Conservation (phyloP, 495 filamentous ascomycete genomes). For the Talaromyces trachyspermus region DNA sequence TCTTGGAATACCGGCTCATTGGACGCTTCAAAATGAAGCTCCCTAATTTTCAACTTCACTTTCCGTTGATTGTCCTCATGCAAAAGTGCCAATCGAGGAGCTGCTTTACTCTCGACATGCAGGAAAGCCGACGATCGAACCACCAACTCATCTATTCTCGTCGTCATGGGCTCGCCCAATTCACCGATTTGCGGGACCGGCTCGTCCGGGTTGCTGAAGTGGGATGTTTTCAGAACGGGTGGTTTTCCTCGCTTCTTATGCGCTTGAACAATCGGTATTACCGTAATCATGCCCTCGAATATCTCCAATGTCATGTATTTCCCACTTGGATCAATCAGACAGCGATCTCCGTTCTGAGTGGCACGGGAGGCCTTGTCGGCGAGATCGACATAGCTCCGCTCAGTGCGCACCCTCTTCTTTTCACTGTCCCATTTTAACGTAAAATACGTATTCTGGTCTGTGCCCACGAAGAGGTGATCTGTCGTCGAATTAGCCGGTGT, state of each 20-base stretch:
- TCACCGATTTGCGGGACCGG: constrained; percentile 35
- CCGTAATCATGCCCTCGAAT: constrained; percentile 80
- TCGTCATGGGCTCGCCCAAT: constrained; percentile 61
- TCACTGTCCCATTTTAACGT: constrained; percentile 73
- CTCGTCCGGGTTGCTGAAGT: constrained; percentile 22
- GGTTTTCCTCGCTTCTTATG: constrained; percentile 49
- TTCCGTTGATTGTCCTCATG: constrained; percentile 66
- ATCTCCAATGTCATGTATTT: constrained; percentile 77
- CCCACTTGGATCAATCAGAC: constrained; percentile 75
- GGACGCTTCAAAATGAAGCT: constrained; percentile 43
- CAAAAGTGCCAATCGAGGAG: constrained; percentile 75
- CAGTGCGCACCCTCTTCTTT: constrained; percentile 55
- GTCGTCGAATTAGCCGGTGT: constrained; percentile 63
- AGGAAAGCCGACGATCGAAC: constrained; percentile 78
- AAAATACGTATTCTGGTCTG: constrained; percentile 83
- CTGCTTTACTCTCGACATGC: constrained; percentile 53
- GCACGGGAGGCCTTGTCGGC: constrained; percentile 75
- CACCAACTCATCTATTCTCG: constrained; percentile 79
- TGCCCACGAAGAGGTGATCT: constrained; percentile 89
- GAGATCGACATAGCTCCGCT: constrained; percentile 62
- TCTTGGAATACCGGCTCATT: constrained; percentile 47
- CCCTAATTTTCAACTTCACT: constrained; percentile 52
- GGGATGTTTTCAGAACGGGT: constrained; percentile 17
- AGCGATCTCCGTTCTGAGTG: constrained; percentile 65
- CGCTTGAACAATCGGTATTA: constrained; percentile 61